These are phyloP conservation scores for Viridothelium virens DNA, from an alignment of 495 filamentous ascomycete species.

Conservation along the genomic window DNA sequence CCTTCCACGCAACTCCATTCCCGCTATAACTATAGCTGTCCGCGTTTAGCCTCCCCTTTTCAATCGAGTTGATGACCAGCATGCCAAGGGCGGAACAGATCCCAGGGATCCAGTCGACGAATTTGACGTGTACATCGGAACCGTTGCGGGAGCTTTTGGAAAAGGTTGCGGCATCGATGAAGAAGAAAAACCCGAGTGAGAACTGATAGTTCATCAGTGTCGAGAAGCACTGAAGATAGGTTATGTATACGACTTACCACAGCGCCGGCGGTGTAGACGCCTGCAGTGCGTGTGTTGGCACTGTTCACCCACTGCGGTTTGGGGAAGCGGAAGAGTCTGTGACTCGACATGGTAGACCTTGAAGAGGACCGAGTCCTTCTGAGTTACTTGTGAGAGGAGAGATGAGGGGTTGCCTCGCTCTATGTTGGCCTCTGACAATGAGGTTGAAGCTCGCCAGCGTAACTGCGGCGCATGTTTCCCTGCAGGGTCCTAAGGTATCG, in stretches of 20 bases:
- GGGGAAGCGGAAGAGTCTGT: conserved; percentile 40
- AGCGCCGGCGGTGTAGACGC: conserved; percentile 80
- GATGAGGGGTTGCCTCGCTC: background rate
- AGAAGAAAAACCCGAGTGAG: conserved; percentile 92
- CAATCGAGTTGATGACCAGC: conserved; percentile 98
- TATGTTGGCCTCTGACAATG: background rate
- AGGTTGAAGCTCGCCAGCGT: conserved; percentile 7
- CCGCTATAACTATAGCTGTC: conserved; percentile 86
- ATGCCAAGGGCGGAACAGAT: conserved; percentile 92
- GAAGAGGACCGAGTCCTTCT: background rate
- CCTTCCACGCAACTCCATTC: conserved; percentile 89
- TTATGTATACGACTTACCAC: conserved; percentile 47
- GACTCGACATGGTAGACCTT: conserved; percentile 26
- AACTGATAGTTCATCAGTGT: conserved; percentile 51
- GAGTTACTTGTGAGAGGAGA: background rate
- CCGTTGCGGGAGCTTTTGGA: conserved; percentile 72
- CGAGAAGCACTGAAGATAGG: background rate
- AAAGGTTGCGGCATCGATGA: conserved; percentile 86
- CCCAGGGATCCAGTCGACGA: conserved; percentile 96
- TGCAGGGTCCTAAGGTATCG: background rate
- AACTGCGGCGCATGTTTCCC: background rate
- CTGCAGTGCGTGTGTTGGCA: conserved; percentile 67
- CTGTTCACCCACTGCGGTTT: conserved; percentile 75
- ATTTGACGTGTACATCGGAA: conserved; percentile 79
- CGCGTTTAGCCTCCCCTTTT: conserved; percentile 77